phyloP scores from a whole-genome alignment of 345 rosid species.

The Zanthoxylum bungeanum region DNA sequence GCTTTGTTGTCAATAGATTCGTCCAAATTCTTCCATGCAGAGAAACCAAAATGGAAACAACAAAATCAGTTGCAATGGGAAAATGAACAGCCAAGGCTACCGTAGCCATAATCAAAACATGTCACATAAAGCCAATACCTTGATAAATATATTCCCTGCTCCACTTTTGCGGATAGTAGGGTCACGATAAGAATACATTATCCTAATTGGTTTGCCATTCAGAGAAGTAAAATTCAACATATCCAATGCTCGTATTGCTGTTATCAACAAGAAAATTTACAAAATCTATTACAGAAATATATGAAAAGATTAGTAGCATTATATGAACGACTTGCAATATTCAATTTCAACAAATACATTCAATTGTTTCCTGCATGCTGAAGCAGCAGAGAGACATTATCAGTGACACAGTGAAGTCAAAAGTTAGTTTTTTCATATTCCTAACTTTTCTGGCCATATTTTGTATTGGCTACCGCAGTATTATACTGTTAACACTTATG shows the following conservation, averaged over 20 bases:
- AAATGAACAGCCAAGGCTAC: background rate
- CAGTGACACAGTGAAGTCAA: background rate
- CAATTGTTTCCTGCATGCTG: background rate
- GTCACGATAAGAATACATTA: constrained; percentile 83
- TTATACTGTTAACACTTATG: background rate
- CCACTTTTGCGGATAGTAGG: constrained; percentile 75
- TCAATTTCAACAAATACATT: constrained; percentile 1
- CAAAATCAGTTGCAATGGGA: constrained; percentile 4
- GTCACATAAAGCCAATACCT: constrained; percentile 31
- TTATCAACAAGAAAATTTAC: constrained; percentile 12
- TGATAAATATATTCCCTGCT: constrained; percentile 67
- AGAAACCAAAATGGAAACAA: background rate
- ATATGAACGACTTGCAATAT: background rate
- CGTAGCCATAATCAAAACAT: background rate
- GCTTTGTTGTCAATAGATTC: constrained; percentile 77
- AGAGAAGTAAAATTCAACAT: constrained; percentile 70
- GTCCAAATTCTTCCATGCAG: constrained; percentile 59
- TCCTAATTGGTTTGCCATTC: constrained; percentile 73
- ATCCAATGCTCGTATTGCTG: constrained; percentile 85
- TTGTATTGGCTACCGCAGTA: background rate
- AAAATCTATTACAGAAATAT: background rate
- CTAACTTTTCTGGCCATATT: background rate
- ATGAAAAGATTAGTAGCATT: background rate
- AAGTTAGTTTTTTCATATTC: background rate
- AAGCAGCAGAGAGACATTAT: background rate